Conservation (phyloP, 257 asterid genomes). For the Craterostigma plantagineum region DNA sequence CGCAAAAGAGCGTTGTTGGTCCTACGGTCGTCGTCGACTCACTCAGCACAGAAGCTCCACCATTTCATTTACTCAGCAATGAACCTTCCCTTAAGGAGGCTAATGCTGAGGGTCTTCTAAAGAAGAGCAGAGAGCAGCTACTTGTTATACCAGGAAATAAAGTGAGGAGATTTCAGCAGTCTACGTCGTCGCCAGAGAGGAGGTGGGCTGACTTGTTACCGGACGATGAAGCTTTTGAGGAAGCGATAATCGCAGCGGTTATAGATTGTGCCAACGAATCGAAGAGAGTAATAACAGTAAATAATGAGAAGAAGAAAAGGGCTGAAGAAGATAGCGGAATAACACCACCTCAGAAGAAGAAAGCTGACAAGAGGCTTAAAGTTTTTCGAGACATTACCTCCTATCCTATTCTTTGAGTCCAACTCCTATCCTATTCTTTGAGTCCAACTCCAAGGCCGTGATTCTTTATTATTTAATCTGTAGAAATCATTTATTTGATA, state of each 20-base stretch:
- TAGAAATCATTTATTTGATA: too few relatives aligned
- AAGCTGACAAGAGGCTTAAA: slow-evolving; percentile 73
- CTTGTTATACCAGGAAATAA: slow-evolving; percentile 16
- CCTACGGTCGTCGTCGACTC: slow-evolving; percentile 16
- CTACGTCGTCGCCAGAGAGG: slow-evolving; percentile 15
- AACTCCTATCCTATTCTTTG: too few relatives aligned
- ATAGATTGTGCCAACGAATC: slow-evolving; percentile 16
- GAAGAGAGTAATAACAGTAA: slow-evolving; percentile 10
- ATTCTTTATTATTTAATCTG: too few relatives aligned
- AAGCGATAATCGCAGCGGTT: slow-evolving; percentile 70
- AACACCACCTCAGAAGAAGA: slow-evolving; percentile 16
- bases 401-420: slow-evolving; percentile 28
- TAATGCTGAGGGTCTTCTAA: slow-evolving; percentile 20
- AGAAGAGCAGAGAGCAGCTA: slow-evolving; percentile 37
- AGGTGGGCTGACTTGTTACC: slow-evolving; percentile 53
- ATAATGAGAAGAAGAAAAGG: background rate
- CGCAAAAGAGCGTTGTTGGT: background rate
- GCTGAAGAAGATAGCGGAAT: slow-evolving; percentile 7
- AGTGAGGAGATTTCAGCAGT: slow-evolving; percentile 26
- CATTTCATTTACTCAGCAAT: slow-evolving; percentile 38
- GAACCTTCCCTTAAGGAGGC: slow-evolving; percentile 5
- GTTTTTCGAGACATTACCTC: slow-evolving; percentile 76
- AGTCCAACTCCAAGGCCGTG: too few relatives aligned
- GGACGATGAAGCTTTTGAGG: slow-evolving; percentile 64
- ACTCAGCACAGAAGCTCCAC: slow-evolving; percentile 59